phyloP scores from a whole-genome alignment of 2,329 filamentous ascomycete species.

The Alternaria metachromatica region DNA sequence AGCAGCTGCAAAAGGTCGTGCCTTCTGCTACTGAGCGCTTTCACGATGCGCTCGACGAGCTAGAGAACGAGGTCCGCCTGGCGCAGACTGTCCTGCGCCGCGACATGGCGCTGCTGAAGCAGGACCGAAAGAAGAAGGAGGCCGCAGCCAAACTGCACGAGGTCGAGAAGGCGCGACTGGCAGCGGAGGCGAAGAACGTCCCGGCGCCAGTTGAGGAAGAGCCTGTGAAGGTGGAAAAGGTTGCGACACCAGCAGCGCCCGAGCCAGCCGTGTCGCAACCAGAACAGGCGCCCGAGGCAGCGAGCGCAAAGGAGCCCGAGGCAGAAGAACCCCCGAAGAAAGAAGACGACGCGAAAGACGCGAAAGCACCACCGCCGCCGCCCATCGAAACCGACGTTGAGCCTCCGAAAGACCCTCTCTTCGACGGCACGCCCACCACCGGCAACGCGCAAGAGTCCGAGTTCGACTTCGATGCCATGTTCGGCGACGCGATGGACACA shows the following conservation, averaged over 20 bases:
- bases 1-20: constrained; percentile 48
- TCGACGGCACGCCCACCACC: constrained; percentile 39
- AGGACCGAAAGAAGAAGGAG: constrained; percentile 46
- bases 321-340: constrained; percentile 13
- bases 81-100: constrained; percentile 45
- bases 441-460: constrained; percentile 43
- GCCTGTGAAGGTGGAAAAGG: constrained; percentile 22
- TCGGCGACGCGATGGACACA: constrained; percentile 40
- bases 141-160: constrained; percentile 41
- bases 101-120: constrained; percentile 46
- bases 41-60: constrained; percentile 59
- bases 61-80: constrained; percentile 54
- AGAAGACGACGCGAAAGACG: constrained; percentile 17
- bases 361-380: constrained; percentile 1
- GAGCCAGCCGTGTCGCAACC: constrained; percentile 9
- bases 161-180: constrained; percentile 40
- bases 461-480: constrained; percentile 50
- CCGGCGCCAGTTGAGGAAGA: constrained; percentile 11
- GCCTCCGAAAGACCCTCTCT: constrained; percentile 34
- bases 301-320: constrained; percentile 16
- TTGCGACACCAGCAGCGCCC: constrained; percentile 15
- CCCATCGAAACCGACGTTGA: constrained; percentile 25
- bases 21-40: constrained; percentile 53
- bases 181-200: constrained; percentile 33
- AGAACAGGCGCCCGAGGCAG: constrained; percentile 11